Evolutionary conservation across 106 monocot species (phyloP), one percentile per base, ranked within the genome.

Genomic region (Gastrodia elata): DNA sequence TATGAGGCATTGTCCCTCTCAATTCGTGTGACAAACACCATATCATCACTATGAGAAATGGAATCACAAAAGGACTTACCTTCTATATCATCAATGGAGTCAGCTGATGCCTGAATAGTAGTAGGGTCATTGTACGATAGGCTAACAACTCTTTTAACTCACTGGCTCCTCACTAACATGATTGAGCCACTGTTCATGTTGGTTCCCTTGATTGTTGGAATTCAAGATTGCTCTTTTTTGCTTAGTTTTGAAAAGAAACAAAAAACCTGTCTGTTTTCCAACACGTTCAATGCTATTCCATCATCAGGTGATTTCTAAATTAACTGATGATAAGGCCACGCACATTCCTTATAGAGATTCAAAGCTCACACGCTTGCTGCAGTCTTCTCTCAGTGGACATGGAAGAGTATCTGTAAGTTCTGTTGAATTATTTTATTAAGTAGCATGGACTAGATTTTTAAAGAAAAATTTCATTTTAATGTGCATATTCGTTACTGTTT

Each of bases 321-420:
- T 98, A 39, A 98, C 97, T 35, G 97, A 98, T 84, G 86, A 82
- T 33, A 98, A 98, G 74, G 77, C 93, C 57, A 81, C 90, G 27
- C 93, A 98, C 34, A 76, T 98, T 74, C 97, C 97, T 1, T 98
- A 88, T 42, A 84, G 97, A 83, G 97, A 98, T 86, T 98, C 97
- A 71, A 98, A 98, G 77, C 90, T 98, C 22, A 98, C 97, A 30
- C 97, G 93, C 36, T 81, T 98, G 37, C 78, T 98, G 38, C 97
- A 98, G 80, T 93, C 84, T 38, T 98, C 97, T 74, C 97, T 98
- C 61, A 93, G 97, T 82, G 97, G 97, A 28, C 93, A 98, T 80
- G 97, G 97, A 5, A 86, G 93, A 37, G 79, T 98, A 71, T 98
- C 97, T 68, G 97, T 98, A 83, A 88, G 90, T 82, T 59, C 25